phyloP scores from a whole-genome alignment of 306 rosid species.

The Purshia tridentata region DNA sequence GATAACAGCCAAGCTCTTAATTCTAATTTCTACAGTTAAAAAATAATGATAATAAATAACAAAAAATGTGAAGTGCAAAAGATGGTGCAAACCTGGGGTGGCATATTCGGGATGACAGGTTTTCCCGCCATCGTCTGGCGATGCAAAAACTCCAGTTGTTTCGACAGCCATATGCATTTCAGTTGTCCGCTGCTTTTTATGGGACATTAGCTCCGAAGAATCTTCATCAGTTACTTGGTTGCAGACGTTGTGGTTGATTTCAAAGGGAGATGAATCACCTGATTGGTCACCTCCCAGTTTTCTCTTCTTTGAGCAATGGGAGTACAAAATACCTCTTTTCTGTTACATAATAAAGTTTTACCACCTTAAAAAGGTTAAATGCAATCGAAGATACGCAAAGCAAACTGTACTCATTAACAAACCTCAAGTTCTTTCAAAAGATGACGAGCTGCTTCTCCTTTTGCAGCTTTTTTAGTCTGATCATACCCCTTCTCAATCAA shows the following conservation, averaged over 20 bases:
- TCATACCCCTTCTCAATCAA: constrained; percentile 58
- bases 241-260: constrained; percentile 17
- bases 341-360: constrained; percentile 31
- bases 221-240: constrained; percentile 21
- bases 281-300: constrained; percentile 34
- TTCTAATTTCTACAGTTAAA: neutral
- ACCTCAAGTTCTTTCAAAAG: constrained; percentile 81
- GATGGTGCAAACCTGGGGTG: constrained; percentile 54
- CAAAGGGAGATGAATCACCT: constrained; percentile 22
- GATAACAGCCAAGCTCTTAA: neutral
- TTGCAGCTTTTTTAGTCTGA: constrained; percentile 53
- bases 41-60: neutral
- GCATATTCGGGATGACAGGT: constrained; percentile 25
- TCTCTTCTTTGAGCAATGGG: constrained; percentile 56
- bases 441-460: constrained; percentile 77
- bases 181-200: constrained; percentile 37
- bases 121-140: constrained; percentile 23
- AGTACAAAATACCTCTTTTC: constrained; percentile 59
- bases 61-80: constrained; percentile 9
- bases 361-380: neutral
- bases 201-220: constrained; percentile 12
- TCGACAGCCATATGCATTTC: constrained; percentile 21
- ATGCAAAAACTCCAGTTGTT: constrained; percentile 9
- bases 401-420: constrained; percentile 4
- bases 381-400: neutral